phyloP scores from a whole-genome alignment of 2,329 filamentous ascomycete species.

The Neodidymelliopsis sp. region DNA sequence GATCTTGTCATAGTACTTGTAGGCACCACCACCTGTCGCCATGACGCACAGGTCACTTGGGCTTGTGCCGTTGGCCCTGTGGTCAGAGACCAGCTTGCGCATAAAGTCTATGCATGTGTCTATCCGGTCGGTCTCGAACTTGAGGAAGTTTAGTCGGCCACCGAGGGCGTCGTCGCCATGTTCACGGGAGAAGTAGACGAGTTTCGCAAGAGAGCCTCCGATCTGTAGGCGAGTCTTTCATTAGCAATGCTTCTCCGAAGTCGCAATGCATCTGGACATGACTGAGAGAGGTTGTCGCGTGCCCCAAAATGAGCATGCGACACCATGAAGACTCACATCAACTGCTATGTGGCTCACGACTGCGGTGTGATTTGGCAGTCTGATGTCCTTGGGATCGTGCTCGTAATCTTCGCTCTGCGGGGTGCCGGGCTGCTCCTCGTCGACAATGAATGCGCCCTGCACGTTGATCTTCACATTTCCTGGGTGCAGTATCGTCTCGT shows the following conservation, averaged over 20 bases:
- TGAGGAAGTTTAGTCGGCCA: constrained; percentile 91
- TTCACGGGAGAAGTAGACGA: constrained; percentile 96
- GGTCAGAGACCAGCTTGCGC: constrained; percentile 81
- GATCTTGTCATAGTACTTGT: constrained; percentile 95
- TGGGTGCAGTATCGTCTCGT: constrained; percentile 64
- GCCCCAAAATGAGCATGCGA: constrained; percentile 23
- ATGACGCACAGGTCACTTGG: constrained; percentile 84
- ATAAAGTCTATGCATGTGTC: constrained; percentile 94
- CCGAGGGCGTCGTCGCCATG: constrained; percentile 79
- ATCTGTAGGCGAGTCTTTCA: constrained; percentile 65
- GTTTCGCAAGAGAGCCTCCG: constrained; percentile 91
- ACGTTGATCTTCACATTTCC: constrained; percentile 92
- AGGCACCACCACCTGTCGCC: constrained; percentile 94
- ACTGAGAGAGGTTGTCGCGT: constrained; percentile 21
- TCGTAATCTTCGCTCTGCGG: constrained; percentile 62
- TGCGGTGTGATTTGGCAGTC: constrained; percentile 93
- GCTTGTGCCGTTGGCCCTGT: constrained; percentile 76
- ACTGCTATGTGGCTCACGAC: constrained; percentile 97
- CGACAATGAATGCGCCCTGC: constrained; percentile 93
- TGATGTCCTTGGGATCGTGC: constrained; percentile 88
- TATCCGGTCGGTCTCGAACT: constrained; percentile 94
- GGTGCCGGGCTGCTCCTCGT: constrained; percentile 66
- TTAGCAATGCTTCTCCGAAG: constrained; percentile 26
- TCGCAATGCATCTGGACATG: background rate
- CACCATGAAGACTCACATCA: constrained; percentile 70